Evolutionary conservation across 495 filamentous ascomycete species (phyloP).

Genomic region (Sordaria brevicollis): DNA sequence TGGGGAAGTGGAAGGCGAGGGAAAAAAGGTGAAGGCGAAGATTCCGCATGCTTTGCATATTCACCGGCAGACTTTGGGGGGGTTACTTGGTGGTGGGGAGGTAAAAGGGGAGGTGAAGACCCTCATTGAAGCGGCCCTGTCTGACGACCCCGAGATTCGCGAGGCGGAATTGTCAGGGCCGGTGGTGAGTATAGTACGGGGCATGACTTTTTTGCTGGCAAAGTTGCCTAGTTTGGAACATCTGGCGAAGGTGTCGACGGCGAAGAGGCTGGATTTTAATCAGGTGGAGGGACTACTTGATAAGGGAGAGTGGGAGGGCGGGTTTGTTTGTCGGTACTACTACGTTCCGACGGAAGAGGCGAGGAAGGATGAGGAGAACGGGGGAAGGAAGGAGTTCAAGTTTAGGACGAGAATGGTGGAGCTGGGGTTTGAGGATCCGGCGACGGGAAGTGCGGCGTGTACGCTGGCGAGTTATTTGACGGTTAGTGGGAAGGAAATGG

Average conservation of each 20-base stretch:
- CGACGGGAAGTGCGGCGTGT: conserved; percentile 55
- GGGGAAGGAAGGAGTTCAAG: conserved; percentile 7
- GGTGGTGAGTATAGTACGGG: conserved; percentile 55
- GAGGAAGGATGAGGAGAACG: conserved; percentile 4
- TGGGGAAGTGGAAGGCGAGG: background rate
- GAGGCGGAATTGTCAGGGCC: conserved; percentile 30
- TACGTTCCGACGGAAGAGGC: conserved; percentile 32
- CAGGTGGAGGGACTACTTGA: conserved; percentile 33
- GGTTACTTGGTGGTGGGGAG: background rate
- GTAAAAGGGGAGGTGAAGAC: background rate
- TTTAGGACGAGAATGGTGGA: conserved; percentile 45
- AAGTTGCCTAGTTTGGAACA: conserved; percentile 36
- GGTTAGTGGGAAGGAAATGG: conserved; percentile 27
- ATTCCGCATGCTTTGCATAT: conserved; percentile 60
- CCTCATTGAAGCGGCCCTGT: conserved; percentile 8
- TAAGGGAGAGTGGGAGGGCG: conserved; percentile 41
- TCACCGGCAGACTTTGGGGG: conserved; percentile 33
- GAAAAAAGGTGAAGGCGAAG: conserved; percentile 31
- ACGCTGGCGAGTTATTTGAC: conserved; percentile 48
- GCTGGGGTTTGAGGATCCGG: conserved; percentile 53
- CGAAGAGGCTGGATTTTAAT: conserved; percentile 18
- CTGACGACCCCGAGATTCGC: conserved; percentile 17
- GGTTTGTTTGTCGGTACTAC: conserved; percentile 47
- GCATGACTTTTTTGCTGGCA: conserved; percentile 55
- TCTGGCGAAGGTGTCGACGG: conserved; percentile 25